Percentiles rank a stretch among this genome's conserved stretches.
Conservation (phyloP, 1,284 basidiomycete species). For the Moniliella sp. region DNA sequence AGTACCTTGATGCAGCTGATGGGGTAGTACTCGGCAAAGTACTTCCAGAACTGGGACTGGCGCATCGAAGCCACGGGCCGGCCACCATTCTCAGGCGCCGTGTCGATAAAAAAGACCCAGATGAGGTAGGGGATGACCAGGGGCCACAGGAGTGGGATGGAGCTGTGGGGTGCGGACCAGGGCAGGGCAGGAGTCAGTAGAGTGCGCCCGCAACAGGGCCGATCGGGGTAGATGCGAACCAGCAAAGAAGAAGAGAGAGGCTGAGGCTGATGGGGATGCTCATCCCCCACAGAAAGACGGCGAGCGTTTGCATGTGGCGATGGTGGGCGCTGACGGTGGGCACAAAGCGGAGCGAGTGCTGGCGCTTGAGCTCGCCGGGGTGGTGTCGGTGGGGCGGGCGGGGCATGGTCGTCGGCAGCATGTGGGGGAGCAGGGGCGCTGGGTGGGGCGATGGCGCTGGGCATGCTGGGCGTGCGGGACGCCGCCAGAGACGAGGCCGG, state of each 20-base stretch:
- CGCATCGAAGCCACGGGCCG: constrained; percentile 58
- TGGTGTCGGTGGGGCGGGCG: too few species aligned
- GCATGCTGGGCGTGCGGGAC: too few species aligned
- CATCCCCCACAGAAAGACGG: constrained; percentile 64
- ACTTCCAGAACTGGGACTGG: constrained; percentile 49
- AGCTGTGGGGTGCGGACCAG: constrained; percentile 40
- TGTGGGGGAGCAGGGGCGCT: too few species aligned
- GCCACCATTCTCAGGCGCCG: constrained; percentile 56
- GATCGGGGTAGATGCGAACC: too few species aligned
- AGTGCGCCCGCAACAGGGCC: constrained; percentile 1
- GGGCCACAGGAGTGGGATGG: constrained; percentile 71
- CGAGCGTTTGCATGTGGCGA: constrained; percentile 27
- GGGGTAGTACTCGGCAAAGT: constrained; percentile 80
- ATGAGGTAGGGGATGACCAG: constrained; percentile 56
- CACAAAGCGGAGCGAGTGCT: too few species aligned
- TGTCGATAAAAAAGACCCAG: constrained; percentile 54
- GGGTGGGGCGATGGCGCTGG: too few species aligned
- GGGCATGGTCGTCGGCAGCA: too few species aligned
- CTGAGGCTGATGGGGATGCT: constrained; percentile 51
- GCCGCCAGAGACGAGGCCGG: too few species aligned
- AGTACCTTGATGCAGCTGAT: constrained; percentile 36
- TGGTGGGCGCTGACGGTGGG: too few species aligned
- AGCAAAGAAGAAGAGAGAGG: constrained; percentile 49
- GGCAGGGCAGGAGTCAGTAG: not conserved
- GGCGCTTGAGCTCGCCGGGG: too few species aligned